Evolutionary conservation across 2,329 filamentous ascomycete genomes (phyloP).

Genomic region (Aulographum hederae): DNA sequence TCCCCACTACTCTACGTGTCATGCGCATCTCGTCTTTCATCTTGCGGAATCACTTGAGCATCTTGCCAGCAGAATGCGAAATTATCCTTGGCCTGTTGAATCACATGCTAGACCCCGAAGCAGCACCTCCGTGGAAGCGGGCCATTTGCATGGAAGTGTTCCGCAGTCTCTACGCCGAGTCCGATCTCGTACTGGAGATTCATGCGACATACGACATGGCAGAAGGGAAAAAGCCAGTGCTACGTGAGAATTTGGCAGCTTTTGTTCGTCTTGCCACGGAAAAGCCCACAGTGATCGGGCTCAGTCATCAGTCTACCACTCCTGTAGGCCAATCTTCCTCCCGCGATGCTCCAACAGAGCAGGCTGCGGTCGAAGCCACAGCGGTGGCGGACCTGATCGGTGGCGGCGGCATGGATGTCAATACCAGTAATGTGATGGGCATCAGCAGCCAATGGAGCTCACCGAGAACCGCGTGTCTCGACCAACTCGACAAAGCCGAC

Average conservation of each 20-base stretch:
- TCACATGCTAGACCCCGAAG: conserved; percentile 73
- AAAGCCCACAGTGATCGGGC: conserved; percentile 72
- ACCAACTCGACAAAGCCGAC: conserved; percentile 84
- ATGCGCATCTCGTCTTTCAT: conserved; percentile 70
- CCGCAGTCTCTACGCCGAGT: conserved; percentile 66
- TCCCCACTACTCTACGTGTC: conserved; percentile 65
- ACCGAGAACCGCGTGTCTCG: conserved; percentile 72
- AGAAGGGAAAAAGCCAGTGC: conserved; percentile 53
- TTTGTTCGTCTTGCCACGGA: conserved; percentile 90
- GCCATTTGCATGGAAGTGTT: conserved; percentile 85
- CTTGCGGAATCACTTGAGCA: conserved; percentile 56
- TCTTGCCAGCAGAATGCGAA: conserved; percentile 63
- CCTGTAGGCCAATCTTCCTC: conserved; percentile 43
- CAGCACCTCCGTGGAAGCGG: conserved; percentile 63
- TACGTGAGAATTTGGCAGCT: conserved; percentile 67
- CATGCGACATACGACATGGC: conserved; percentile 63
- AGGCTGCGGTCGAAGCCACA: conserved; percentile 75
- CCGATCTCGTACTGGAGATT: conserved; percentile 58
- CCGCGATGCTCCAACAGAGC: conserved; percentile 47
- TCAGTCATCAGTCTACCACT: conserved; percentile 74
- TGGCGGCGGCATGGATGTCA: neutral
- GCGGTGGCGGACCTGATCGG: conserved; percentile 76
- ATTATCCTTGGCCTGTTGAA: conserved; percentile 67
- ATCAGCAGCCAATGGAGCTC: conserved; percentile 88
- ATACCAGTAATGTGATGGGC: conserved; percentile 38